A percentile compares a stretch with the other conserved stretches of the same genome.
Conservation (phyloP, 73 alveolate species). For the Paramecium octaurelia region DNA sequence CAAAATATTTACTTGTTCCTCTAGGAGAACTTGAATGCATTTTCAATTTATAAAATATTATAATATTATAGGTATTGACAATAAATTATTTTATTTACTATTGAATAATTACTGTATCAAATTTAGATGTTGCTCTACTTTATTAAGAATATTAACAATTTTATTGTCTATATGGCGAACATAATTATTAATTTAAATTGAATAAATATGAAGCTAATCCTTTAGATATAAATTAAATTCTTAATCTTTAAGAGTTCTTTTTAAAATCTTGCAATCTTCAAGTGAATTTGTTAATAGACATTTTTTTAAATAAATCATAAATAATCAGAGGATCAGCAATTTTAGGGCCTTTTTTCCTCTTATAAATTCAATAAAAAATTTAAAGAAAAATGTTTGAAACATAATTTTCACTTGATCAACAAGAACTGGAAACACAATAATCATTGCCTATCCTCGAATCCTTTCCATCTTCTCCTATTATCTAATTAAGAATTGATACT, state of each 20-base stretch:
- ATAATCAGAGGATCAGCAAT: not conserved
- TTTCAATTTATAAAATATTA: not conserved
- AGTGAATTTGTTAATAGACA: not conserved
- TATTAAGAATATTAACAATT: no score
- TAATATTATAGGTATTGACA: not conserved
- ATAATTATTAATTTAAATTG: no score
- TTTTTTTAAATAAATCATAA: no score
- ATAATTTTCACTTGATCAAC: no score
- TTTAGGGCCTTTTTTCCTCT: not conserved
- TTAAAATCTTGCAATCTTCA: no score
- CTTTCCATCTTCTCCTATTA: not conserved
- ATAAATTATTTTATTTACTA: not conserved
- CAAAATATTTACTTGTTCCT: not conserved
- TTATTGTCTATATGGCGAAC: not conserved
- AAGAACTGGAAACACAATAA: not conserved
- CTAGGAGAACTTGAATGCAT: not conserved
- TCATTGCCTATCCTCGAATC: not conserved
- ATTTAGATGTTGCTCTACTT: not conserved
- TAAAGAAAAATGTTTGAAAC: not conserved
- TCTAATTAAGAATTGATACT: not conserved
- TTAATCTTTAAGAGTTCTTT: no score
- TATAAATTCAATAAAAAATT: not conserved
- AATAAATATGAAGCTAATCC: no score
- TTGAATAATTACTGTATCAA: not conserved
- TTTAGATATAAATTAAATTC: no score